Base-by-base conservation (phyloP, 1,284 basidiomycete species). In the Heterobasidion irregulare region DNA sequence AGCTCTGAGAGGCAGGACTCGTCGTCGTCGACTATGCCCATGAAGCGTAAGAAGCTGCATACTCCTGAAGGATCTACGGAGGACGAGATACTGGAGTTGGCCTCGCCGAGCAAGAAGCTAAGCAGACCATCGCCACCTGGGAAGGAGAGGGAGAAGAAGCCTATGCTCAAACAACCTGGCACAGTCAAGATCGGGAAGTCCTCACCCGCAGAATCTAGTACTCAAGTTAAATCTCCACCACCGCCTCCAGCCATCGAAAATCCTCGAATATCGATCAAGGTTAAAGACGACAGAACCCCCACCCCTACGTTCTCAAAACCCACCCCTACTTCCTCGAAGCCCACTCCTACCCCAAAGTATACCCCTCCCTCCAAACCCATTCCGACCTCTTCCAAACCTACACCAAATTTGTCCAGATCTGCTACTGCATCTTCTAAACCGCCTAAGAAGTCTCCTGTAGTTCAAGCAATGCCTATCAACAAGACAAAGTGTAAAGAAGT, bases 401-500 rank as follows among this genome's bases (percentile, higher is more conserved):
- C 26, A 26, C 26, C 26, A 26, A 26, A 26, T 6, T 26, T 26
- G 26, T 26, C 26, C 26, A 26, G 26, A 26, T 26, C 26, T 6
- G 26, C 26, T 26, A 26, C 26, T 5, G 26, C 26, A 26, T 26
- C 26, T 26, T 26, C 26, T 4, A 26, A 41, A n/a, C 46, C 55
- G 32, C 50, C 59, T 12, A 60, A 76, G 63, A 80, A 77, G 63
- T 56, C 72, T 10, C 63, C 67, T n/a, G 59, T 62, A 16, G 36
- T 32, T 7, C 68, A 70, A 47, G 58, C 69, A 0, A 79, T 75
- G 10, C 79, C 84, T 7, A 70, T 92, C 64, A 88, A 85, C 66
- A 83, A 82, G 65, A 89, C 83, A 75, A 94, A 94, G 67, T 91
- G 87, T 64, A 86, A 80, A 66, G 82, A 85, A 1, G 67, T 96